These are phyloP conservation scores for Cystobasidium sp. DNA, from an alignment of 1,284 basidiomycete species.

Conservation along the genomic window DNA sequence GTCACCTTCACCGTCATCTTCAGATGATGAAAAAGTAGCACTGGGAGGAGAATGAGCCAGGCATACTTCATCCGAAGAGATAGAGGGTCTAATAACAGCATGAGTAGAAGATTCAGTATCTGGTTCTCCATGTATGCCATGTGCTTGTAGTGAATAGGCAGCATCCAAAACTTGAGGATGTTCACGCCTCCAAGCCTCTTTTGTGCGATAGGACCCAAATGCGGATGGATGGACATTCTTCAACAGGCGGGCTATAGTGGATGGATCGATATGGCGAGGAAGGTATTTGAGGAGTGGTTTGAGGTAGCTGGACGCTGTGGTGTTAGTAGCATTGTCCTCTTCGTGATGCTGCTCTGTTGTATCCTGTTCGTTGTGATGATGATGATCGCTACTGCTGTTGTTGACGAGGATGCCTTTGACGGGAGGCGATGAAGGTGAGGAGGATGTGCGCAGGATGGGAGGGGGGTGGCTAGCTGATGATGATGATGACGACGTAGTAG, in stretches of 20 bases:
- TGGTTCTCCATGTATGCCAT: not conserved
- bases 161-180: conserved; percentile 27
- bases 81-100: not conserved
- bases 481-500: not conserved
- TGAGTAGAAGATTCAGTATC: conserved; percentile 9
- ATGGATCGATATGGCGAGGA: conserved; percentile 36
- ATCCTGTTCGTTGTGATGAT: not conserved
- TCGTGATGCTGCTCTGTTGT: conserved; percentile 2
- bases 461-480: not conserved
- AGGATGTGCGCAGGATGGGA: not conserved
- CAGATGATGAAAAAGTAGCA: conserved; percentile 32
- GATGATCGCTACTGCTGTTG: not conserved
- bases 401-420: conserved; percentile 22
- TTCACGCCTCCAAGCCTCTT: conserved; percentile 41
- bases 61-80: conserved; percentile 14
- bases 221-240: conserved; percentile 39
- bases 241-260: conserved; percentile 10
- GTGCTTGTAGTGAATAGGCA: not conserved
- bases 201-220: conserved; percentile 38
- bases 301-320: conserved; percentile 19
- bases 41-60: conserved; percentile 17
- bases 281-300: conserved; percentile 37
- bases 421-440: conserved; percentile 5
- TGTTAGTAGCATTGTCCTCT: not conserved
- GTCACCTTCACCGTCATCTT: conserved; percentile 15